Percentiles rank a stretch among this genome's conserved stretches.
Evolutionary conservation across 208 protist genomes (phyloP).

Genomic region (Balamuthia mandrillaris): DNA sequence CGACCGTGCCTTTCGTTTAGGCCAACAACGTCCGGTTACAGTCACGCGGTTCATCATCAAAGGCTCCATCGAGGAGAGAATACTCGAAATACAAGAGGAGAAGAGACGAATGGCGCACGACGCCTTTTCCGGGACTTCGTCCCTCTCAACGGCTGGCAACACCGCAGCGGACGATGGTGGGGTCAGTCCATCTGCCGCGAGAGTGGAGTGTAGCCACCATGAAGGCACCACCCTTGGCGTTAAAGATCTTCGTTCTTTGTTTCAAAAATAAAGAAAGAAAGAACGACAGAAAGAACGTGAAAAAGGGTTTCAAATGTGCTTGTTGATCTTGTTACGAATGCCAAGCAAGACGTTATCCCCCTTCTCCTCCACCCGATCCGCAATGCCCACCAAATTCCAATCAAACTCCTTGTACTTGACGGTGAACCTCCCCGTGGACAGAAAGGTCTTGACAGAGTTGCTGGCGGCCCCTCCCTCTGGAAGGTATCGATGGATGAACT

Average conservation of each 20-base stretch:
- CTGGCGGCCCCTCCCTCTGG: no score
- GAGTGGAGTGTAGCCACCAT: no score
- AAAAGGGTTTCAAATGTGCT: no score
- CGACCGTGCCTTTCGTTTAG: constrained; percentile 8
- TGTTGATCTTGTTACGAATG: no score
- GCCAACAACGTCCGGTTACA: constrained; percentile 18
- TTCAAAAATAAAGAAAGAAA: constrained; percentile 21
- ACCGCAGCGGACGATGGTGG: neutral
- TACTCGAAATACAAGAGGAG: constrained; percentile 25
- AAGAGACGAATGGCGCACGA: constrained; percentile 6
- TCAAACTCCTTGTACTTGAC: neutral
- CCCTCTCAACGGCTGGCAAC: no score
- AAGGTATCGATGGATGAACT: constrained; percentile 3
- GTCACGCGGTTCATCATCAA: constrained; percentile 32
- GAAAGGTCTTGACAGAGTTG: neutral
- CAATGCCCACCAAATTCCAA: neutral
- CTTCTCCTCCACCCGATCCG: no score
- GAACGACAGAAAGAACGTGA: no score
- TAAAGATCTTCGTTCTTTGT: constrained; percentile 11
- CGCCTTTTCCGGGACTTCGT: constrained; percentile 8
- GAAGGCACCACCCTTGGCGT: no score
- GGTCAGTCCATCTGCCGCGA: neutral
- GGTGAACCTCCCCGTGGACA: neutral
- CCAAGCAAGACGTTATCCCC: no score
- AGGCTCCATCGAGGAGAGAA: constrained; percentile 30